Conservation (phyloP, 2,329 filamentous ascomycete genomes). For the Xylaria sp. region DNA sequence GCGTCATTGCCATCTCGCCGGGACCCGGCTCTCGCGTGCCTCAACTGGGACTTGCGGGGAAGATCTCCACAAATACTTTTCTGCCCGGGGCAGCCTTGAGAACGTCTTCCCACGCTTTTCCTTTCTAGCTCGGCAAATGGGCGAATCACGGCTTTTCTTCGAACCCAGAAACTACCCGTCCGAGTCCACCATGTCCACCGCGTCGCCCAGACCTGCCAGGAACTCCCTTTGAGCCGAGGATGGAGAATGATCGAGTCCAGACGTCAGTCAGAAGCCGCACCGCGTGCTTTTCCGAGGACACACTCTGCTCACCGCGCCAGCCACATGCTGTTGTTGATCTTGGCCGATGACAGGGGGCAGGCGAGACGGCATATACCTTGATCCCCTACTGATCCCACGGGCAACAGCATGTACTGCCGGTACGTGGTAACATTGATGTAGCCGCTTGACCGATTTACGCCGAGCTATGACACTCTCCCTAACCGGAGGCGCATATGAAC, state of each 20-base stretch:
- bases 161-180: slow-evolving; percentile 12
- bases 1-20: slow-evolving; percentile 27
- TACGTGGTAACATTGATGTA: slow-evolving; percentile 35
- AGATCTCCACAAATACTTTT: background rate
- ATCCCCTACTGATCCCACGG: slow-evolving; percentile 11
- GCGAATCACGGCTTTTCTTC: slow-evolving; percentile 55
- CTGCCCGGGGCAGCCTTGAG: slow-evolving; percentile 19
- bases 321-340: slow-evolving; percentile 2
- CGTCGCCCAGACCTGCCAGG: slow-evolving; percentile 36
- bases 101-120: slow-evolving; percentile 13
- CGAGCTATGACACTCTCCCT: slow-evolving; percentile 38
- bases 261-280: slow-evolving; percentile 38
- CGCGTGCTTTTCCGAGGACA: slow-evolving; percentile 31
- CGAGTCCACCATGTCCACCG: slow-evolving; percentile 23
- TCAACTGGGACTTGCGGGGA: slow-evolving; percentile 24
- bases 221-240: slow-evolving; percentile 53
- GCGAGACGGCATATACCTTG: slow-evolving; percentile 18
- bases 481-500: background rate
- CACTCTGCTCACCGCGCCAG: slow-evolving; percentile 5
- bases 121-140: slow-evolving; percentile 55
- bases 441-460: slow-evolving; percentile 51
- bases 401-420: slow-evolving; percentile 26
- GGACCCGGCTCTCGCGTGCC: slow-evolving; percentile 18
- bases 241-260: slow-evolving; percentile 34
- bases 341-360: slow-evolving; percentile 16